Conservation (phyloP, 345 rosid species). For the Hypericum androsaemum region DNA sequence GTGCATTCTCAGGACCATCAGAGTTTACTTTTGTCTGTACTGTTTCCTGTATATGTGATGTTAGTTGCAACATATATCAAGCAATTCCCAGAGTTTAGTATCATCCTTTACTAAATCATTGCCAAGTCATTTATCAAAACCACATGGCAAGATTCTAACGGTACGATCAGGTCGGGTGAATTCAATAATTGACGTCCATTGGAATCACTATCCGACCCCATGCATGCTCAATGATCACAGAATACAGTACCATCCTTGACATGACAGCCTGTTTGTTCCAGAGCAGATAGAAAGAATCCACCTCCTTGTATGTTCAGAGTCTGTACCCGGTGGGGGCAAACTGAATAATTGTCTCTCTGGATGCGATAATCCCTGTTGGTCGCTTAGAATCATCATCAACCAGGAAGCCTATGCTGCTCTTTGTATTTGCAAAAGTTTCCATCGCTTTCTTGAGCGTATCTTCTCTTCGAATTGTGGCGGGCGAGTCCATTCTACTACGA, state of each 20-base stretch:
- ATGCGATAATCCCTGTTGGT: slow-evolving; percentile 14
- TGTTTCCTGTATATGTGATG: too few species aligned
- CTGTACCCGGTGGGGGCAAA: slow-evolving; percentile 34
- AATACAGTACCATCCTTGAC: slow-evolving; percentile 26
- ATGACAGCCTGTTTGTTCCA: slow-evolving; percentile 28
- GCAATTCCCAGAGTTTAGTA: too few species aligned
- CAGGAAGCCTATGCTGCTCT: slow-evolving; percentile 19
- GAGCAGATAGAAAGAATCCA: slow-evolving; percentile 30
- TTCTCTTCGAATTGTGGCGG: slow-evolving; percentile 17
- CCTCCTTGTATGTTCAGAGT: slow-evolving; percentile 27
- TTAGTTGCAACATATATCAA: too few species aligned
- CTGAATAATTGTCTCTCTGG: slow-evolving; percentile 26
- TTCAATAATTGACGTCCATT: too few species aligned
- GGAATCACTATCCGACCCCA: neutral
- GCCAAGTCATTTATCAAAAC: too few species aligned
- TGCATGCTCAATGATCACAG: slow-evolving; percentile 16
- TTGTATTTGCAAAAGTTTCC: slow-evolving; percentile 22
- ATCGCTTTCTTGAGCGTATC: slow-evolving; percentile 36
- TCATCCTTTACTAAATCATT: too few species aligned
- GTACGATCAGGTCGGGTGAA: too few species aligned
- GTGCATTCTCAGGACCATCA: too few species aligned
- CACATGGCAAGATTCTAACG: too few species aligned
- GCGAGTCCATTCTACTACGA: slow-evolving; percentile 32
- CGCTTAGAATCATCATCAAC: slow-evolving; percentile 18
- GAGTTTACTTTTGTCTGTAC: too few species aligned